phyloP scores from a whole-genome alignment of 176 grass and related monocot species.

The Cymbopogon citratus region DNA sequence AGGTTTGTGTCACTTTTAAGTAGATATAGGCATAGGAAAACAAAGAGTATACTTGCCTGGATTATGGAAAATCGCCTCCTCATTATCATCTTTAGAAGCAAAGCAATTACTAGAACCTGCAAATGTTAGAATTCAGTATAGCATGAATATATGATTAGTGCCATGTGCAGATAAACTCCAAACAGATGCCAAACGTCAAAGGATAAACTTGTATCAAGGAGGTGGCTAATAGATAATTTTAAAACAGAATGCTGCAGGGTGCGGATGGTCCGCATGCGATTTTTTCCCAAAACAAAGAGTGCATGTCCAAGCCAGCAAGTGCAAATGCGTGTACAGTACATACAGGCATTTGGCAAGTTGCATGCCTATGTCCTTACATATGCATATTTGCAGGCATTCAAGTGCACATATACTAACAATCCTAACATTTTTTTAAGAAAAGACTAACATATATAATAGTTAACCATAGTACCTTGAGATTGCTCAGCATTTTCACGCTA shows the following conservation, averaged over 20 bases:
- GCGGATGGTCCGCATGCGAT: too few relatives aligned
- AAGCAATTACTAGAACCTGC: conserved; percentile 95
- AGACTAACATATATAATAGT: not conserved
- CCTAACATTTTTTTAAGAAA: not conserved
- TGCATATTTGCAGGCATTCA: not conserved
- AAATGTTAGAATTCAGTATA: conserved; percentile 18
- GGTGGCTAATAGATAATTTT: not conserved
- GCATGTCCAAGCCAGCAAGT: not conserved
- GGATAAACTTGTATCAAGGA: not conserved
- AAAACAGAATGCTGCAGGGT: too few relatives aligned
- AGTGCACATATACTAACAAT: not conserved
- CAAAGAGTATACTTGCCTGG: conserved; percentile 55
- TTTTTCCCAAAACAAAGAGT: not conserved
- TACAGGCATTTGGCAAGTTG: not conserved
- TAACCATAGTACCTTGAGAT: conserved; percentile 61
- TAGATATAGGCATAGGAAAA: not conserved
- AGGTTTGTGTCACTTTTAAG: not conserved
- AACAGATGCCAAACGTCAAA: conserved; percentile 16
- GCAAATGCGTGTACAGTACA: not conserved
- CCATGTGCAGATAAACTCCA: not conserved
- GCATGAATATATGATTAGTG: conserved; percentile 2
- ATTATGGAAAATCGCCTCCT: conserved; percentile 80
- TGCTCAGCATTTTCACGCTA: conserved; percentile 96
- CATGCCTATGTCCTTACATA: not conserved
- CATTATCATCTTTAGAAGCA: conserved; percentile 92